A percentile compares a stretch with the other conserved stretches of the same genome.
Evolutionary conservation across 345 rosid species (phyloP).

Genomic region (Brassica incana): DNA sequence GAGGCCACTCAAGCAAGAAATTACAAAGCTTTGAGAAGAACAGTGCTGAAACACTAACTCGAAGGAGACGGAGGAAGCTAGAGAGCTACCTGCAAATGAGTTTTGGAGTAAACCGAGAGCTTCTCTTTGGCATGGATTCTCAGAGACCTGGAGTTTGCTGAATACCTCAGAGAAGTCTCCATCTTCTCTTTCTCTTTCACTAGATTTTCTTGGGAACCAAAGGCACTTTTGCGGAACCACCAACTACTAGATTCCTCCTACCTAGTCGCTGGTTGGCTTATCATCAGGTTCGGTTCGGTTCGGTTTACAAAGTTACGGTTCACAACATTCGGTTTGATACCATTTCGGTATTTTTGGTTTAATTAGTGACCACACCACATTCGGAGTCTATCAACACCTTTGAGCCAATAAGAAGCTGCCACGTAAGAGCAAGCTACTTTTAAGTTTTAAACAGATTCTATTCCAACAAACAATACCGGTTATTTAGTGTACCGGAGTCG

Average conservation of each 20-base stretch:
- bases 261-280: background rate
- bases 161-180: slow-evolving; percentile 82
- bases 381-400: background rate
- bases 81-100: slow-evolving; percentile 59
- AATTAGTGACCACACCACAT: background rate
- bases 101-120: slow-evolving; percentile 57
- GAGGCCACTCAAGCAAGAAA: background rate
- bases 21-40: background rate
- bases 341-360: background rate
- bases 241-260: background rate
- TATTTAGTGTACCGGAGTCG: background rate
- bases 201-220: background rate
- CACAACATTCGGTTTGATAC: background rate
- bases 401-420: background rate
- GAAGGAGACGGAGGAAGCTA: background rate
- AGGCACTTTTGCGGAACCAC: background rate
- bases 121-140: slow-evolving; percentile 88
- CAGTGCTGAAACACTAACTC: background rate
- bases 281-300: slow-evolving; percentile 19
- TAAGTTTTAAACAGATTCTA: background rate
- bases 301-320: slow-evolving; percentile 22
- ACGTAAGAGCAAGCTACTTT: background rate
- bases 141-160: slow-evolving; percentile 57
- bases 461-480: slow-evolving; percentile 15
- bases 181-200: slow-evolving; percentile 28